phyloP scores from a whole-genome alignment of 257 asterid species.

The Capsicum rhomboideum region DNA sequence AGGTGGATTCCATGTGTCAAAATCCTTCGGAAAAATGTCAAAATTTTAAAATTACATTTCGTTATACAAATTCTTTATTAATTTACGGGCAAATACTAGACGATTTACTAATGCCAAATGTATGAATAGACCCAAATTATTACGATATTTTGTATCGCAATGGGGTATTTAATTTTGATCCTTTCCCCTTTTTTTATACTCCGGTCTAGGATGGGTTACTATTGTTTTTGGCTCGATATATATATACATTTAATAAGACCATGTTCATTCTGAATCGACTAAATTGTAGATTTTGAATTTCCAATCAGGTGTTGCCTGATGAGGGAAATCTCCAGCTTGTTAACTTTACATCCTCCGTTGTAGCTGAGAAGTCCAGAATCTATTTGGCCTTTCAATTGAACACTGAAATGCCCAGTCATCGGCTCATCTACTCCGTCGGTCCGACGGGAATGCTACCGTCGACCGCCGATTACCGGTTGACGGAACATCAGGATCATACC shows the following conservation, averaged over 20 bases:
- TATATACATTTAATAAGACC: not conserved
- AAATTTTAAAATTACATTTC: too few relatives aligned
- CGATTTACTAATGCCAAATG: too few relatives aligned
- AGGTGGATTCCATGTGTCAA: too few relatives aligned
- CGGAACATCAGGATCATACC: constrained; percentile 35
- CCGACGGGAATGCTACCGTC: constrained; percentile 32
- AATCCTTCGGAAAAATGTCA: too few relatives aligned
- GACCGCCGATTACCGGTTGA: constrained; percentile 14
- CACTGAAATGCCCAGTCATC: constrained; percentile 26
- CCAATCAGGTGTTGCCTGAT: constrained; percentile 30
- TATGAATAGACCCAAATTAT: not conserved
- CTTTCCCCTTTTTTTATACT: too few relatives aligned
- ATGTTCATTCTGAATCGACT: not conserved
- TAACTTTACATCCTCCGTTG: constrained; percentile 37
- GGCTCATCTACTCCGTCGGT: constrained; percentile 64
- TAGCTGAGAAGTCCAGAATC: constrained; percentile 23
- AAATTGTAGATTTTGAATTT: not conserved
- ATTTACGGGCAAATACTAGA: too few relatives aligned
- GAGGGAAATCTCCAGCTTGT: constrained; percentile 30
- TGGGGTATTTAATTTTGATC: not conserved
- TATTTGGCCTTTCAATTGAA: constrained; percentile 53
- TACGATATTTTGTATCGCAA: too few relatives aligned
- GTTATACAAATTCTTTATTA: too few relatives aligned
- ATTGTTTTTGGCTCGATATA: too few relatives aligned
- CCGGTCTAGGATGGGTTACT: too few relatives aligned